phyloP scores from a whole-genome alignment of 805 yeast species.

The Wickerhamiella bombiphila region DNA sequence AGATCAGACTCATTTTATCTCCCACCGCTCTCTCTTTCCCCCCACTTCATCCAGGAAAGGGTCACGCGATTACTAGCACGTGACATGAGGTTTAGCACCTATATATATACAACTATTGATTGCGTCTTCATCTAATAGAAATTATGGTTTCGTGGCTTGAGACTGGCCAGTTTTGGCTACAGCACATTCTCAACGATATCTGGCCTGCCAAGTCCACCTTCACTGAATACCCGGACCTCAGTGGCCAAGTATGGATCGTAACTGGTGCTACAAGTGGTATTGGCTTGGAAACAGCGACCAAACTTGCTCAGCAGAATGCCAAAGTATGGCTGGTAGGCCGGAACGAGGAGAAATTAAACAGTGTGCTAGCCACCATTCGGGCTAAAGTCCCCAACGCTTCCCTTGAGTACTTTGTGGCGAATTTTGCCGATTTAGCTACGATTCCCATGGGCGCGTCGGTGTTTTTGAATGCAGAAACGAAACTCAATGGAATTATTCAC shows the following conservation, averaged over 20 bases:
- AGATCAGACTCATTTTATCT: too few relatives aligned
- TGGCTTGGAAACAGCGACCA: conserved; percentile 10
- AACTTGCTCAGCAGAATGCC: conserved; percentile 17
- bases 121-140: too few relatives aligned
- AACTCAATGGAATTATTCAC: conserved; percentile 27
- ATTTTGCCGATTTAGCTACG: conserved; percentile 23
- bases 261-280: conserved; percentile 18
- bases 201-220: too few relatives aligned
- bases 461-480: conserved; percentile 18
- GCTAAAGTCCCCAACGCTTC: conserved; percentile 15
- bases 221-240: conserved; percentile 20
- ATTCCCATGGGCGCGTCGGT: conserved; percentile 27
- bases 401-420: conserved; percentile 15
- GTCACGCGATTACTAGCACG: too few relatives aligned
- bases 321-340: conserved; percentile 28
- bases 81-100: too few relatives aligned
- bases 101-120: too few relatives aligned
- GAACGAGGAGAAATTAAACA: conserved; percentile 22
- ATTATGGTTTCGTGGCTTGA: too few relatives aligned
- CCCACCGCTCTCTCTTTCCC: too few relatives aligned
- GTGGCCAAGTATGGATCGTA: conserved; percentile 22
- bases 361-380: conserved; percentile 21
- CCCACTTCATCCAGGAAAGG: too few relatives aligned
- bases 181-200: too few relatives aligned
- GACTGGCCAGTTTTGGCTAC: too few relatives aligned